Evolutionary conservation across 352 stramenopile species (phyloP), one percentile per base, ranked within the genome.

Genomic region (Phytophthora ramorum): DNA sequence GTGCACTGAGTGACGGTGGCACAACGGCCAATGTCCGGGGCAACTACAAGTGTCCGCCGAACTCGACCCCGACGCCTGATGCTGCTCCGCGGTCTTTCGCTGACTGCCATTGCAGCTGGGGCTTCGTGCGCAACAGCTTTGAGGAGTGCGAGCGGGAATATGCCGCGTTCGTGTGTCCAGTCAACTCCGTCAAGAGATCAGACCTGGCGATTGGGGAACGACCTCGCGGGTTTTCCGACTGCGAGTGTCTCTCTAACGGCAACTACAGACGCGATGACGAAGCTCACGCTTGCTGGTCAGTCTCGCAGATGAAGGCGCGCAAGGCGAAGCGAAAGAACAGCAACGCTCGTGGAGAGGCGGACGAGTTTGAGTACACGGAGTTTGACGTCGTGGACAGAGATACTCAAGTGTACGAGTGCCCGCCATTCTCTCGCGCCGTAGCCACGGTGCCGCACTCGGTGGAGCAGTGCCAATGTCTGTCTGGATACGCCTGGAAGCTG

Each of bases 41-140:
- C 17, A 59, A 44, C 10, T 88, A 72, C 62, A 24, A 74, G 59
- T 87, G 76, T 37, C 76, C 81, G 3, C 56, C 55, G 4, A 65
- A 79, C 41, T 78, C 83, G 5, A 76, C 71, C 7, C 57, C 76
- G 6, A 59, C 71, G 12, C 32, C 75, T 6, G 76, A 78, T 37
- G 38, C 66, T 13, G 50, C 40, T 3, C 69, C 81, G 0, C 55
- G 71, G 48, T 92, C 81, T 8, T 90, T 93, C 53, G 71, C 55
- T 5, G 83, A 93, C 64, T 96, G 87, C 56, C 72, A 85, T 38
- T 96, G 87, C 40, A 84, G 84, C 55, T 93, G 78, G 77, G 84
- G 84, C 8, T 94, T 81, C 44, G 78, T 93, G 6, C 83, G 81
- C 43, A 82, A 75, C 49, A 37, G 24, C 8, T 49, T 68, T 8